Base-by-base conservation (phyloP, 345 rosid species). In the Arabidopsis suecica region DNA sequence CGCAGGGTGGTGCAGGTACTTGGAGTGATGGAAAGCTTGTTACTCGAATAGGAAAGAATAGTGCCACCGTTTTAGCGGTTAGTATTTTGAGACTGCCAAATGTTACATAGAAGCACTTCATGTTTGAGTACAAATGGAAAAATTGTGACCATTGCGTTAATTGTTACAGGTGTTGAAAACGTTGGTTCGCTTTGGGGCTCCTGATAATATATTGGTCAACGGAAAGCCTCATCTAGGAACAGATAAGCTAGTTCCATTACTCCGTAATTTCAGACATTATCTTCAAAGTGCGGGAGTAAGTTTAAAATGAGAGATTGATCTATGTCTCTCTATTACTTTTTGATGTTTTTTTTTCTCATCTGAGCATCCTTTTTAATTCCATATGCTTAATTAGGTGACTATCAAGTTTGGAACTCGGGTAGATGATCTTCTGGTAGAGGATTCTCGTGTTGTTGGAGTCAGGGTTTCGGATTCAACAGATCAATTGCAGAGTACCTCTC, bases 1-100 rank as follows among this genome's bases (percentile, higher is more conserved):
- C 67, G 88, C 99, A 94, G 99, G 99, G 99, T 88, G 97, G 97
- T 89, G 99, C 99, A 91, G 99, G 99, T 88, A 88, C 99, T 28
- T 94, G 99, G 99, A 94, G 99, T 75, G 99, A 94, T 82, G 97
- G 97, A 75, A 94, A 94, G 85, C 93, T 94, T 48, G 96, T 94
- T 41, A 94, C 99, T 48, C 90, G 97, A 79, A 94, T 90, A 68
- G 99, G 99, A 71, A 91, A 92, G 84, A 94, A 94, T 81, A 87
- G 89, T 47, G 87, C 80, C 73, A 83, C 96, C 66, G 99, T 94
- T 68, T 81, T 87, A 73, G 91, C 92, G 74, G 99, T 94, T 69
- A 85, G 88, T 12, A 72, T 74, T 73, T 60, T 41, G 59, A 57
- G 50, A 22, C 68, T 65, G 7, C 3, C 1, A 36, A 33, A 55